A percentile compares a stretch with the other conserved stretches of the same genome.
phyloP scores from a whole-genome alignment of 2,329 filamentous ascomycete species.

The Hortaea sp. region DNA sequence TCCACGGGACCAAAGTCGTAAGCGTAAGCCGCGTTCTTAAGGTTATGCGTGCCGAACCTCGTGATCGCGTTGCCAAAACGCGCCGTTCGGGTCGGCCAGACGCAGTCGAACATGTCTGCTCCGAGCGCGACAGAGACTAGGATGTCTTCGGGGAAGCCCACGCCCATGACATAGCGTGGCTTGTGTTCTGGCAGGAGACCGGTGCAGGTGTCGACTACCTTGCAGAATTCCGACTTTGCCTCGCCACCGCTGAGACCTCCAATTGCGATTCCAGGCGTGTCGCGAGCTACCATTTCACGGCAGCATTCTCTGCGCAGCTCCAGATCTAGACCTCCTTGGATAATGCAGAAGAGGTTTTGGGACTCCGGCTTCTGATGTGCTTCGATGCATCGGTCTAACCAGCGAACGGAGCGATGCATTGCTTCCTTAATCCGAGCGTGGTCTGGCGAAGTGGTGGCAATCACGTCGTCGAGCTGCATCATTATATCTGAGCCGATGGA shows the following conservation, averaged over 20 bases:
- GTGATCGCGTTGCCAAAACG: constrained; percentile 94
- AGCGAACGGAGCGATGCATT: constrained; percentile 87
- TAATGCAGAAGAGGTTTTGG: constrained; percentile 97
- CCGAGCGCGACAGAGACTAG: constrained; percentile 88
- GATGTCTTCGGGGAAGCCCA: constrained; percentile 91
- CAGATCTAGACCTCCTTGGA: constrained; percentile 87
- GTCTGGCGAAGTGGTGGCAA: constrained; percentile 91
- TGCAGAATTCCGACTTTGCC: constrained; percentile 85
- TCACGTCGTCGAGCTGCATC: constrained; percentile 98
- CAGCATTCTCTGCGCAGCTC: constrained; percentile 79
- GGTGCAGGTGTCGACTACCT: constrained; percentile 75
- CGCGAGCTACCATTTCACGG: constrained; percentile 72
- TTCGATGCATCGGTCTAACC: constrained; percentile 89
- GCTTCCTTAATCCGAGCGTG: constrained; percentile 79
- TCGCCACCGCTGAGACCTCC: constrained; percentile 91
- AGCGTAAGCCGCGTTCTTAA: constrained; percentile 66
- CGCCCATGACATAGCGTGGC: constrained; percentile 98
- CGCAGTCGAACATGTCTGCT: constrained; percentile 99
- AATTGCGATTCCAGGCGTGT: constrained; percentile 94
- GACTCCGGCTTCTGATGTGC: constrained; percentile 73
- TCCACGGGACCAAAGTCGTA: constrained; percentile 78
- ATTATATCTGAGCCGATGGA: constrained; percentile 97
- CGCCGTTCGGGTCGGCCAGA: constrained; percentile 94
- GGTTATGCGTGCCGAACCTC: constrained; percentile 66
- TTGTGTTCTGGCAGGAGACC: constrained; percentile 76